Conservation (phyloP, 2,329 filamentous ascomycete species). For the Niveomyces coronatus region DNA sequence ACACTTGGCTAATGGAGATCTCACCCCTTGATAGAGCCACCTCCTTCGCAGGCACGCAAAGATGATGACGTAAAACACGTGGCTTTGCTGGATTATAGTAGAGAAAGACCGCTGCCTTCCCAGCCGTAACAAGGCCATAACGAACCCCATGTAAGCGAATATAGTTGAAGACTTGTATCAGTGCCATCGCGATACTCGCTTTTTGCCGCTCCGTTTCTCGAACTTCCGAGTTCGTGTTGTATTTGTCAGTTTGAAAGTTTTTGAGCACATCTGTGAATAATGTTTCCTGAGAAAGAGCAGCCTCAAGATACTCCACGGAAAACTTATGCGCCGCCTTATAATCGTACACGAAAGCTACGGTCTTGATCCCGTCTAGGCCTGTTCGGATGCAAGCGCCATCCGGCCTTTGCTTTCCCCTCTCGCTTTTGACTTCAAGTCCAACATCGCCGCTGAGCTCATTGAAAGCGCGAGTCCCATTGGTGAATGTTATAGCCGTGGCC, state of each 20-base stretch:
- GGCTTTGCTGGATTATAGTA: neutral
- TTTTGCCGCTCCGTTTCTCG: neutral
- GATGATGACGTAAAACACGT: neutral
- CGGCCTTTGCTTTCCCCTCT: neutral
- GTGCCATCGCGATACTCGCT: neutral
- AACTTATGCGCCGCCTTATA: slow-evolving; percentile 7
- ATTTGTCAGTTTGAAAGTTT: neutral
- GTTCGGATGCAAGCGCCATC: neutral
- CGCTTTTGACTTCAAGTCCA: neutral
- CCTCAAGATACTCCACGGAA: neutral
- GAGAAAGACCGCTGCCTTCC: neutral
- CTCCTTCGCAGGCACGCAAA: neutral
- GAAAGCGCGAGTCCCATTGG: neutral
- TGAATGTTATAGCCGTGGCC: neutral
- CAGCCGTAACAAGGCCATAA: neutral
- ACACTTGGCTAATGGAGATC: neutral
- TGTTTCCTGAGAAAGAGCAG: neutral
- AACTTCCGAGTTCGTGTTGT: neutral
- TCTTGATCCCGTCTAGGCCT: neutral
- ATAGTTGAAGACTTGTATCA: neutral
- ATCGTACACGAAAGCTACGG: neutral
- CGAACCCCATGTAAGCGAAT: neutral
- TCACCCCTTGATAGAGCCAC: neutral
- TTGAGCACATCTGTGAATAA: neutral
- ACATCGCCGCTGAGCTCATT: neutral